Conservation (phyloP, 768 basidiomycete genomes). For the Mycena polygramma region DNA sequence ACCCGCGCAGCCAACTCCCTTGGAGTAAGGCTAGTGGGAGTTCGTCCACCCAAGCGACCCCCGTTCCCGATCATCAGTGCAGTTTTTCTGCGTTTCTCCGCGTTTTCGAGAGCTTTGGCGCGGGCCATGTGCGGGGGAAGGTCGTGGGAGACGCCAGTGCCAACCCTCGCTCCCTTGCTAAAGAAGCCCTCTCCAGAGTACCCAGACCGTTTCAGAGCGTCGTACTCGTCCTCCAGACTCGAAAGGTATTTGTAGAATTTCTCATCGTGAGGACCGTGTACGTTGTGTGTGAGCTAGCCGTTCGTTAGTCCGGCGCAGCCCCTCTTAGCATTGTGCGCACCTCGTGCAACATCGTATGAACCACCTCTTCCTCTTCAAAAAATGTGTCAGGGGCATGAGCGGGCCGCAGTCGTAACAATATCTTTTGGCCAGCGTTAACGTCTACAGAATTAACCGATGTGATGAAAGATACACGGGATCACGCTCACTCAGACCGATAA, state of each 20-base stretch:
- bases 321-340: slow-evolving; percentile 50
- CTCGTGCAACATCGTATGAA: slow-evolving; percentile 93
- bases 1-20: slow-evolving; percentile 83
- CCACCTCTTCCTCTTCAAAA: slow-evolving; percentile 78
- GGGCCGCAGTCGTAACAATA: slow-evolving; percentile 85
- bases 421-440: slow-evolving; percentile 84
- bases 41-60: slow-evolving; percentile 68
- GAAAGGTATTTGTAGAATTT: slow-evolving; percentile 82
- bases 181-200: slow-evolving; percentile 95
- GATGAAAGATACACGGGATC: slow-evolving; percentile 16
- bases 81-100: slow-evolving; percentile 75
- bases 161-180: slow-evolving; percentile 78
- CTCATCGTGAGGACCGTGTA: slow-evolving; percentile 92
- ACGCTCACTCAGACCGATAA: slow-evolving; percentile 71
- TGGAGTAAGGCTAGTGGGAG: slow-evolving; percentile 61
- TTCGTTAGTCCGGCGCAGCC: slow-evolving; percentile 13
- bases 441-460: slow-evolving; percentile 56
- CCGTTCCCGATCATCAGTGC: slow-evolving; percentile 62
- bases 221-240: slow-evolving; percentile 87
- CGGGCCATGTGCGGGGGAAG: slow-evolving; percentile 75
- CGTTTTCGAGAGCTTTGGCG: slow-evolving; percentile 79
- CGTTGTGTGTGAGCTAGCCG: slow-evolving; percentile 85
- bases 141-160: slow-evolving; percentile 76
- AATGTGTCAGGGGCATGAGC: slow-evolving; percentile 77
- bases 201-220: slow-evolving; percentile 80